These are phyloP conservation scores for Chamaecrista fasciculata DNA, from an alignment of 306 rosid genomes.

Conservation along the genomic window DNA sequence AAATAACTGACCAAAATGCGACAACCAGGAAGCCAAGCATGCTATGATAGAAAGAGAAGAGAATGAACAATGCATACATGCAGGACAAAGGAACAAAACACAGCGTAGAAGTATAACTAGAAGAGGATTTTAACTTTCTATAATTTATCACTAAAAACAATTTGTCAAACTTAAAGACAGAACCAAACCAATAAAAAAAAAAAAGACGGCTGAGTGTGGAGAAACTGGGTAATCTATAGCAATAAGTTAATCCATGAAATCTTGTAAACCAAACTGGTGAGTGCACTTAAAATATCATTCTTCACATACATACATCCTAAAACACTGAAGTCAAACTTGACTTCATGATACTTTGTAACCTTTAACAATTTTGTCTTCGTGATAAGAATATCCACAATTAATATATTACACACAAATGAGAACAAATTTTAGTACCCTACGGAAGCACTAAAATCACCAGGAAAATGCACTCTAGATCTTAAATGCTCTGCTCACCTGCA, in stretches of 20 bases:
- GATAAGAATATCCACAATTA: neutral
- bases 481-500: slow-evolving; percentile 55
- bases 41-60: slow-evolving; percentile 9
- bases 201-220: neutral
- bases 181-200: neutral
- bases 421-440: slow-evolving; percentile 2
- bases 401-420: neutral
- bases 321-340: neutral
- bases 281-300: neutral
- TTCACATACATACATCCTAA: neutral
- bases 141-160: neutral
- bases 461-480: slow-evolving; percentile 4
- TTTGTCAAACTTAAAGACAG: neutral
- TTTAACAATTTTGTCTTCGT: slow-evolving; percentile 5
- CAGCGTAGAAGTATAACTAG: neutral
- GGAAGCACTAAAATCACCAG: slow-evolving; percentile 12
- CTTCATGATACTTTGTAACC: neutral
- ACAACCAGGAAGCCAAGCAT: neutral
- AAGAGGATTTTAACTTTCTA: slow-evolving; percentile 1
- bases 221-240: neutral
- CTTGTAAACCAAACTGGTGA: neutral
- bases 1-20: slow-evolving; percentile 19
- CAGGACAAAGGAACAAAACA: slow-evolving; percentile 7
- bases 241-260: slow-evolving; percentile 1
- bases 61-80: slow-evolving; percentile 9